phyloP scores from a whole-genome alignment of 2,329 filamentous ascomycete species.

The Aspergillus fijiensis region DNA sequence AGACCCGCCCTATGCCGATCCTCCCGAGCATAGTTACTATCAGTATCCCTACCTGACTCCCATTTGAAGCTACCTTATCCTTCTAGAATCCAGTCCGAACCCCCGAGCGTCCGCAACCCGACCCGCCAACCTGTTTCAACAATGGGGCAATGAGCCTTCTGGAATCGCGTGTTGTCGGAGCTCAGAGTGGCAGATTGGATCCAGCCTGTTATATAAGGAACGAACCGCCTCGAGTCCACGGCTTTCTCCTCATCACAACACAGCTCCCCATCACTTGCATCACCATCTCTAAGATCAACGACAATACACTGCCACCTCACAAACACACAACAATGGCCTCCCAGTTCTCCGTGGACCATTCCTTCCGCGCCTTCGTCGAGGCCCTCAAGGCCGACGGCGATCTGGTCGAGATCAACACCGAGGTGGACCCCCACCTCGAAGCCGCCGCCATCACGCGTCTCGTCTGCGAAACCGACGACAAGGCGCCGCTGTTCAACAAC shows the following conservation, averaged over 20 bases:
- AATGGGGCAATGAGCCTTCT: neutral
- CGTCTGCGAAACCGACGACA: slow-evolving; percentile 45
- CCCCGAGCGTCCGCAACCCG: neutral
- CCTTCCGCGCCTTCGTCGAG: slow-evolving; percentile 21
- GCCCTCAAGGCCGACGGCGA: slow-evolving; percentile 20
- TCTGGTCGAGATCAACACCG: slow-evolving; percentile 17
- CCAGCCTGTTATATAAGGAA: neutral
- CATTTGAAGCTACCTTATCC: no score
- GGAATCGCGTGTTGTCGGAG: neutral
- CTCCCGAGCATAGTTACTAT: no score
- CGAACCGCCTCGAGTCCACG: neutral
- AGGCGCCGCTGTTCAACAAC: slow-evolving; percentile 55
- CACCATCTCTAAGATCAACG: no score
- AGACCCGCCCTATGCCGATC: no score
- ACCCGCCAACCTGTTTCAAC: neutral
- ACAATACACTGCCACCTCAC: no score
- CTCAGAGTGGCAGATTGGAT: neutral
- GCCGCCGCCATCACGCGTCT: slow-evolving; percentile 20
- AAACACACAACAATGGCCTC: slow-evolving; percentile 1
- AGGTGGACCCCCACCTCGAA: slow-evolving; percentile 21
- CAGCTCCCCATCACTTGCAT: neutral
- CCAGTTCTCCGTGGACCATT: slow-evolving; percentile 2
- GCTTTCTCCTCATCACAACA: neutral
- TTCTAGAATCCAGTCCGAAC: neutral
- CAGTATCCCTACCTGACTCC: no score